Percentiles rank a stretch among this genome's conserved stretches.
These are phyloP conservation scores for Scheffersomyces titani DNA, from an alignment of 1,139 yeast genomes.

Conservation along the genomic window DNA sequence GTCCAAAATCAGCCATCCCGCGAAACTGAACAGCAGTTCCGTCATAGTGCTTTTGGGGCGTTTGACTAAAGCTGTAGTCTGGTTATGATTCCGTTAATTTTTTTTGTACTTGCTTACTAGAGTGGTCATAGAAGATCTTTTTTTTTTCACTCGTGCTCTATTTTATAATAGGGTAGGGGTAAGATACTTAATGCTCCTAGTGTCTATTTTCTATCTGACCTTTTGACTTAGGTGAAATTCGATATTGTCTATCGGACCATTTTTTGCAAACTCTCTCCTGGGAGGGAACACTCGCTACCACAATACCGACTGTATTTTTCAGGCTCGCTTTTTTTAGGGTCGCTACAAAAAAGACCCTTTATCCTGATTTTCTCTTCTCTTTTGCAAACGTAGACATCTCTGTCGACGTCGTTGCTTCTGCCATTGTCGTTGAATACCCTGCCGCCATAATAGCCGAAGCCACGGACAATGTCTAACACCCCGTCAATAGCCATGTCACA, in stretches of 20 bases:
- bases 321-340: neutral
- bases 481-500: neutral
- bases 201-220: neutral
- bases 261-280: neutral
- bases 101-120: neutral
- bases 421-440: neutral
- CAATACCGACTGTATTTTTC: neutral
- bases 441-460: neutral
- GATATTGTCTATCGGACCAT: neutral
- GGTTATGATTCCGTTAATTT: too few relatives aligned
- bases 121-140: neutral
- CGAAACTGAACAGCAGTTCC: neutral
- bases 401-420: neutral
- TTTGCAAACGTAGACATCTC: neutral
- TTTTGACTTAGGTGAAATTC: neutral
- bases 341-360: neutral
- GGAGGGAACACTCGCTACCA: neutral
- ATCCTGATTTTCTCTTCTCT: neutral
- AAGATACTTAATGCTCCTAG: neutral
- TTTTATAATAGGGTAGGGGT: neutral
- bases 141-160: neutral
- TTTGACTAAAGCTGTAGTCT: too few relatives aligned
- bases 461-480: neutral
- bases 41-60: neutral
- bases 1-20: neutral